Percentiles rank a stretch among this genome's conserved stretches.
These are phyloP conservation scores for Dichotomocladium elegans DNA, from an alignment of 371 early-diverging fungal species.

Conservation along the genomic window DNA sequence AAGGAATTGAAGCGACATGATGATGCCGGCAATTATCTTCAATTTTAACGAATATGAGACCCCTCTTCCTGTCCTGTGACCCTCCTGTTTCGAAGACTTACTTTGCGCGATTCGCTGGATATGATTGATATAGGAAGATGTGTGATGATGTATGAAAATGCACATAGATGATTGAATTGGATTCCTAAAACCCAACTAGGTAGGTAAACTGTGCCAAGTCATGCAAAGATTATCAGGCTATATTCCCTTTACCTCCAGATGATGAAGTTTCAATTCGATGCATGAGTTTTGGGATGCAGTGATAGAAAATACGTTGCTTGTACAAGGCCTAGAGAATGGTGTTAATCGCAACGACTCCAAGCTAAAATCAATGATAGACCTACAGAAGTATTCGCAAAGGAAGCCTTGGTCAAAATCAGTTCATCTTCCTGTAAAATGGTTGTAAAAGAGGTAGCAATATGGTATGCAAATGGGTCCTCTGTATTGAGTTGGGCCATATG, in stretches of 20 bases:
- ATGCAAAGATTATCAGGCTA: slow-evolving; percentile 70
- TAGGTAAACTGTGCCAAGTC: slow-evolving; percentile 27
- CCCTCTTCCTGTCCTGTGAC: neutral
- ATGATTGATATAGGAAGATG: slow-evolving; percentile 73
- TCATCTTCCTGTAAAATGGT: slow-evolving; percentile 66
- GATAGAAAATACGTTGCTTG: slow-evolving; percentile 81
- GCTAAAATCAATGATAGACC: neutral
- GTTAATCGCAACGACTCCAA: neutral
- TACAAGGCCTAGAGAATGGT: slow-evolving; percentile 67
- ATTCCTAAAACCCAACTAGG: slow-evolving; percentile 31
- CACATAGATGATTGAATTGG: slow-evolving; percentile 51
- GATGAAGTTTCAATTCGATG: slow-evolving; percentile 51
- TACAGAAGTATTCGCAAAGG: slow-evolving; percentile 69
- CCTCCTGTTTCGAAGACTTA: too few relatives aligned
- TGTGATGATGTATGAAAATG: slow-evolving; percentile 69
- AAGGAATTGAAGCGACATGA: neutral
- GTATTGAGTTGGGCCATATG: slow-evolving; percentile 53
- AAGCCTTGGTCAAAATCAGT: slow-evolving; percentile 64
- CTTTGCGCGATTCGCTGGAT: slow-evolving; percentile 61
- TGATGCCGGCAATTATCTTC: neutral
- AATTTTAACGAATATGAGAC: neutral
- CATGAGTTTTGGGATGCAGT: slow-evolving; percentile 68
- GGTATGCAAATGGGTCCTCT: slow-evolving; percentile 27
- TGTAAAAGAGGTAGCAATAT: slow-evolving; percentile 66
- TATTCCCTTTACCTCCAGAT: slow-evolving; percentile 36